phyloP scores from a whole-genome alignment of 345 rosid genomes.

The Eucalyptus erythrocorys region DNA sequence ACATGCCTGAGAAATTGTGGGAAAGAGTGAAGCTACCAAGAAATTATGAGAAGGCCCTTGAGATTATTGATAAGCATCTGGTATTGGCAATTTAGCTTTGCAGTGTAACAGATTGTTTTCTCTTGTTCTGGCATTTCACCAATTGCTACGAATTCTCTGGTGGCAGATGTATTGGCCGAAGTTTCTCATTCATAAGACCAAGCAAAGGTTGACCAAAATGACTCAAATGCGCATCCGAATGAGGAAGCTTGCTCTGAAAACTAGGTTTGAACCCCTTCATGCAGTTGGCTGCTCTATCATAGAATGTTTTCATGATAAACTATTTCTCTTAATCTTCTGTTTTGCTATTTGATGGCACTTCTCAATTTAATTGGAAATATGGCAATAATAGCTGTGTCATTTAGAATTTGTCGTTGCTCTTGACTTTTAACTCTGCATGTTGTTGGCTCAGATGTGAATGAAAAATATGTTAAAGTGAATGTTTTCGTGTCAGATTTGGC shows the following conservation, averaged over 20 bases:
- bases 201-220: constrained; percentile 93
- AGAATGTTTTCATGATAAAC: neutral
- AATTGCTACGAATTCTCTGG: neutral
- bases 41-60: constrained; percentile 92
- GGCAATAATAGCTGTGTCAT: neutral
- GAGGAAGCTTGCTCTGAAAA: constrained; percentile 87
- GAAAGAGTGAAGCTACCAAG: constrained; percentile 81
- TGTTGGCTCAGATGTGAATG: neutral
- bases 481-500: neutral
- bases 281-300: neutral
- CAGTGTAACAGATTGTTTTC: neutral
- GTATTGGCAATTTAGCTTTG: constrained; percentile 17
- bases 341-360: neutral
- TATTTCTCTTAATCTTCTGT: neutral
- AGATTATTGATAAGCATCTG: constrained; percentile 80
- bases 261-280: constrained; percentile 31
- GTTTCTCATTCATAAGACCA: constrained; percentile 72
- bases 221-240: constrained; percentile 95
- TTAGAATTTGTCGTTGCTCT: neutral
- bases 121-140: neutral
- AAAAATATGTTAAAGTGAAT: neutral
- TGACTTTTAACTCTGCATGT: neutral
- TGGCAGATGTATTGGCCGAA: constrained; percentile 82
- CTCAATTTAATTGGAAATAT: neutral
- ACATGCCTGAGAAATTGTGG: constrained; percentile 85